phyloP scores from a whole-genome alignment of 495 filamentous ascomycete species.

The Chlorociboria aeruginascens region DNA sequence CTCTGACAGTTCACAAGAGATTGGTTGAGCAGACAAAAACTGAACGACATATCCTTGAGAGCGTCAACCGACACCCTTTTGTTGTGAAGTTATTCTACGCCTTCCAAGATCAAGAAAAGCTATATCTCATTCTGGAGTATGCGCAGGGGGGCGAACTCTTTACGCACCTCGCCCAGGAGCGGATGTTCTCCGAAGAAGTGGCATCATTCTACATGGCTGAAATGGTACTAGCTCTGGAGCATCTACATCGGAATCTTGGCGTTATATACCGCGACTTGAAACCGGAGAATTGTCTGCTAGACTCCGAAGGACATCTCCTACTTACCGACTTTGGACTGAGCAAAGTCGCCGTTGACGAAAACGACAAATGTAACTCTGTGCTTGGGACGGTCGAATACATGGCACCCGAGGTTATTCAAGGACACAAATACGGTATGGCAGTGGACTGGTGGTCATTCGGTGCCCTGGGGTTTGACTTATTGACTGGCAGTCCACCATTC shows the following conservation, averaged over 20 bases:
- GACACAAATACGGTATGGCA: constrained; percentile 76
- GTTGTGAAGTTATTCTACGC: constrained; percentile 97
- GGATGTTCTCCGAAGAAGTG: constrained; percentile 80
- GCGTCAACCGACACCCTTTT: constrained; percentile 89
- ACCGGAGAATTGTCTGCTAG: constrained; percentile 93
- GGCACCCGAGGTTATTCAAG: constrained; percentile 87
- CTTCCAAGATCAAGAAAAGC: constrained; percentile 95
- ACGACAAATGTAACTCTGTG: constrained; percentile 69
- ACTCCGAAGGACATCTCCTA: constrained; percentile 81
- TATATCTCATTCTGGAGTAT: constrained; percentile 96
- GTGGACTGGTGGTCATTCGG: constrained; percentile 99
- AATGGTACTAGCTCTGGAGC: constrained; percentile 85
- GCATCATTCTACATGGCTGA: constrained; percentile 97
- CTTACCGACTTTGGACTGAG: constrained; percentile 94
- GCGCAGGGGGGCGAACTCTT: constrained; percentile 96
- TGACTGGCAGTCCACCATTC: constrained; percentile 86
- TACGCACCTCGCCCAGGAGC: constrained; percentile 74
- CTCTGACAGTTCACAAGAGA: constrained; percentile 81
- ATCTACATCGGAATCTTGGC: constrained; percentile 81
- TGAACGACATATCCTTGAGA: constrained; percentile 86
- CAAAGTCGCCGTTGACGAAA: constrained; percentile 80
- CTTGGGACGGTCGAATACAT: constrained; percentile 97
- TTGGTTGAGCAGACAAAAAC: constrained; percentile 95
- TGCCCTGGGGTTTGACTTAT: constrained; percentile 78
- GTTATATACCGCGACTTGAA: constrained; percentile 96